Conservation (phyloP, 345 rosid species). For the Hibiscus mutabilis region DNA sequence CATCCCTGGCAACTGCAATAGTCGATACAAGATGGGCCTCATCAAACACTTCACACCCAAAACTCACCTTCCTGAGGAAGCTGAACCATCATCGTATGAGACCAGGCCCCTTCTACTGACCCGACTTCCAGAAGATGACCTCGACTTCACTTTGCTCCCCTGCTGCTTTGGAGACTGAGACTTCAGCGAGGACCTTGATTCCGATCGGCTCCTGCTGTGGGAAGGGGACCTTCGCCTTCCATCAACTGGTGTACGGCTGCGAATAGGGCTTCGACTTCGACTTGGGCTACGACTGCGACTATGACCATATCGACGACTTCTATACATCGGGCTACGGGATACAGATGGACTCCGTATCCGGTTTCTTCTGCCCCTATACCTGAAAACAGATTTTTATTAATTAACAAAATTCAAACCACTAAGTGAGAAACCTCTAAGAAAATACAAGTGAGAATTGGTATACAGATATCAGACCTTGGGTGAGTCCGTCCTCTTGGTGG, state of each 20-base stretch:
- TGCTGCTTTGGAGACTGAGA: constrained; percentile 49
- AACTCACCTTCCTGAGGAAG: constrained; percentile 30
- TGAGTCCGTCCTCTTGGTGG: constrained; percentile 84
- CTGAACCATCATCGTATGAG: constrained; percentile 65
- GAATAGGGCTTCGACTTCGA: constrained; percentile 43
- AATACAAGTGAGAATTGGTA: background rate
- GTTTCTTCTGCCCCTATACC: constrained; percentile 72
- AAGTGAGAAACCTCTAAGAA: constrained; percentile 23
- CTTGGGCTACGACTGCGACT: constrained; percentile 39
- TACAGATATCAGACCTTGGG: constrained; percentile 46
- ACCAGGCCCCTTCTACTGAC: constrained; percentile 55
- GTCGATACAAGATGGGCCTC: background rate
- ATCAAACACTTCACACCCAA: background rate
- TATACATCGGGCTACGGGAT: constrained; percentile 57
- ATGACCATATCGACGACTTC: constrained; percentile 33
- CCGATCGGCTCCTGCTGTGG: constrained; percentile 49
- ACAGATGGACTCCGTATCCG: constrained; percentile 48
- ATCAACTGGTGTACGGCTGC: constrained; percentile 54
- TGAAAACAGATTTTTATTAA: constrained; percentile 13
- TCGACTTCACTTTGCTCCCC: constrained; percentile 42
- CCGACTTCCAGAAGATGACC: constrained; percentile 59
- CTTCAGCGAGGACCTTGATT: constrained; percentile 44
- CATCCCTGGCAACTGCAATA: too few species aligned
- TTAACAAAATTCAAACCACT: background rate
- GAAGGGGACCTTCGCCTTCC: constrained; percentile 46